These are phyloP conservation scores for Helianthus annuus DNA, from an alignment of 129 eudicot genomes.

Conservation along the genomic window HanXRQr2.0-SUNRISE NC_035439.2:116918917-116919416, in stretches of 20 bases:
- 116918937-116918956: slow-evolving; percentile 49
- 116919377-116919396: no score
- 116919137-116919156: slow-evolving; percentile 64
- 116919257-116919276: slow-evolving; percentile 52
- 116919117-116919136: slow-evolving; percentile 64
- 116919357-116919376: no score
- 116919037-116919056: slow-evolving; percentile 63
- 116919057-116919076: slow-evolving; percentile 60
- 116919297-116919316: slow-evolving; percentile 24
- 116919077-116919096: slow-evolving; percentile 49
- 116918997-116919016: slow-evolving; percentile 61
- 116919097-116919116: slow-evolving; percentile 77
- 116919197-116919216: slow-evolving; percentile 82
- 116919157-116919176: slow-evolving; percentile 70
- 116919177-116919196: slow-evolving; percentile 51
- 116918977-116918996: slow-evolving; percentile 56
- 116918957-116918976: slow-evolving; percentile 42
- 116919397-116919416: no score
- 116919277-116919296: neutral
- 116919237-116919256: slow-evolving; percentile 58
- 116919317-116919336: neutral
- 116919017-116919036: slow-evolving; percentile 62
- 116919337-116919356: slow-evolving; percentile 30
- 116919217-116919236: slow-evolving; percentile 81
- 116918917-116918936: slow-evolving; percentile 48